A percentile compares a stretch with the other conserved stretches of the same genome.
These are phyloP conservation scores for Datisca glomerata DNA, from an alignment of 306 rosid species.

Conservation along the genomic window DNA sequence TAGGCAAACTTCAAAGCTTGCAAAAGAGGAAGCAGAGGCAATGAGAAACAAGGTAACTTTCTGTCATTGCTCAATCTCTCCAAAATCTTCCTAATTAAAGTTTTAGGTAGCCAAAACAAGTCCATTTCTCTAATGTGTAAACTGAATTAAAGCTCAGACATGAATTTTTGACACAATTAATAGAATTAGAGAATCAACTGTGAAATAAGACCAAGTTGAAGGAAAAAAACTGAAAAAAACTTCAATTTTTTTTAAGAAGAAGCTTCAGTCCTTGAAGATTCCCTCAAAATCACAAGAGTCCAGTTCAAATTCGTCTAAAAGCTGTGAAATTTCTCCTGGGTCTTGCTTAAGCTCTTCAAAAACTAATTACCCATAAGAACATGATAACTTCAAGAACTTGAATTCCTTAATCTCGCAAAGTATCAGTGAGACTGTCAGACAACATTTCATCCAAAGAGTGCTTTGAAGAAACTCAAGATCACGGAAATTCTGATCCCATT, in stretches of 20 bases:
- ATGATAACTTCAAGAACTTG: conserved; percentile 16
- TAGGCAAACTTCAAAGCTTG: conserved; percentile 74
- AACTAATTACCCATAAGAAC: conserved; percentile 26
- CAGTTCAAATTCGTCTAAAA: conserved; percentile 36
- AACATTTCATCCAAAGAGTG: not conserved
- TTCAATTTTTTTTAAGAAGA: conserved; percentile 37
- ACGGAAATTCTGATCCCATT: conserved; percentile 1
- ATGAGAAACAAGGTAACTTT: conserved; percentile 45
- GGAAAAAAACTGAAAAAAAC: conserved; percentile 66
- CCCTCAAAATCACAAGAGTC: conserved; percentile 22
- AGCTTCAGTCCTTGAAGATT: conserved; percentile 39
- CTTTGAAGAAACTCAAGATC: not conserved
- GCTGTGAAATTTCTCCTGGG: conserved; percentile 22
- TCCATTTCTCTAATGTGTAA: too few species aligned
- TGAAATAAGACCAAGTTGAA: conserved; percentile 49
- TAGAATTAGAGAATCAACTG: conserved; percentile 47
- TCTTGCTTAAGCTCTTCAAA: conserved; percentile 8
- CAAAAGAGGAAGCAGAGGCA: conserved; percentile 46
- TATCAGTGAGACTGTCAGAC: not conserved
- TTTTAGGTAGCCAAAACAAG: not conserved
- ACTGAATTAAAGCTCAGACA: too few species aligned
- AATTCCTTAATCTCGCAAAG: conserved; percentile 8
- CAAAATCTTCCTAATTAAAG: not conserved
- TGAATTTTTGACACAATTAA: conserved; percentile 33
- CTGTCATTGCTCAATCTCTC: not conserved